Evolutionary conservation across 2,329 filamentous ascomycete genomes (phyloP).

Genomic region (Paecilomyces sp.): DNA sequence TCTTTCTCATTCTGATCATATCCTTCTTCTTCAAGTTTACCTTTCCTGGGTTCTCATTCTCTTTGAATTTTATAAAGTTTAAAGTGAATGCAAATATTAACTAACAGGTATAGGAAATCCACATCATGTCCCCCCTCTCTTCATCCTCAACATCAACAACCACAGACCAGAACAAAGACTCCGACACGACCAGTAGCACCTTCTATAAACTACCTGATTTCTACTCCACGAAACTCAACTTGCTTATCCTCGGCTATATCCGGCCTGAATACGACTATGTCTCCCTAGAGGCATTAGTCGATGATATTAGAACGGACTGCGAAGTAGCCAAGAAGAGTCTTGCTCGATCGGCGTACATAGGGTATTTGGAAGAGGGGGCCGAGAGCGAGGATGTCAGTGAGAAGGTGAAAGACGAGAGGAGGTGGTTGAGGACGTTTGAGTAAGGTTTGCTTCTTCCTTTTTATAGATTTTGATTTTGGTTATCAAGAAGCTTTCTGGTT

Average conservation of each 20-base stretch:
- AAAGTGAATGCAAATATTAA: neutral
- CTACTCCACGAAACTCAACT: conserved; percentile 71
- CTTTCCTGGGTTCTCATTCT: too few species aligned
- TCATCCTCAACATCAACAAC: conserved; percentile 26
- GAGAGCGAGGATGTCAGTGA: conserved; percentile 17
- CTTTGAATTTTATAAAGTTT: too few species aligned
- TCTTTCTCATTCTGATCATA: neutral
- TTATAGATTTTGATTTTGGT: neutral
- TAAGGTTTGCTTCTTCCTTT: neutral
- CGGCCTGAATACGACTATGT: conserved; percentile 85
- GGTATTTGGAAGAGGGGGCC: conserved; percentile 38
- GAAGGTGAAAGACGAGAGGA: conserved; percentile 21
- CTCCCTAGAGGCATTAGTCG: conserved; percentile 71
- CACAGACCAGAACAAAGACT: neutral
- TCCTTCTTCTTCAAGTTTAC: neutral
- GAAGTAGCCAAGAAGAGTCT: conserved; percentile 72
- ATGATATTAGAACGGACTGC: conserved; percentile 85
- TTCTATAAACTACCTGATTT: conserved; percentile 59
- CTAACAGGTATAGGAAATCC: conserved; percentile 56
- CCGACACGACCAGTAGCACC: neutral
- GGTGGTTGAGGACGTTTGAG: conserved; percentile 27
- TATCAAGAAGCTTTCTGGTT: neutral
- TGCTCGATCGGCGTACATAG: conserved; percentile 53
- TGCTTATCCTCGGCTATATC: conserved; percentile 80
- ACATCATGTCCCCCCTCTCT: conserved; percentile 71